Percentiles rank a stretch among this genome's conserved stretches.
phyloP scores from a whole-genome alignment of 2,329 filamentous ascomycete species.

The Zasmidium angulare region DNA sequence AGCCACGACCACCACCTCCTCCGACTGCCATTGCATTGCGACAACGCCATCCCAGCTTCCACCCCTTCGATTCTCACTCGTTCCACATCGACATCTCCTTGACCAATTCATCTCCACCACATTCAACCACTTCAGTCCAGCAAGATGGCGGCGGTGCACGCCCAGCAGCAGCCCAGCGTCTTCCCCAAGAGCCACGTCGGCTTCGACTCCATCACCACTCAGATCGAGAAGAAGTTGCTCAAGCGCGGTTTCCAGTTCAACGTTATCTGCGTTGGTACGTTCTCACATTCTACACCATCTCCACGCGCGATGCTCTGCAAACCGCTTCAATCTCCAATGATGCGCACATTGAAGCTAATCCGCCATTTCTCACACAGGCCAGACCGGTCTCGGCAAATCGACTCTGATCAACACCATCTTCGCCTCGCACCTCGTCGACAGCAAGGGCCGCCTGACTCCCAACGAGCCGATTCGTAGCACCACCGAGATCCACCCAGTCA shows the following conservation, averaged over 20 bases:
- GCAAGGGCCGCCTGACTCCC: constrained; percentile 89
- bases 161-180: constrained; percentile 55
- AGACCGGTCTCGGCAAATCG: constrained; percentile 97
- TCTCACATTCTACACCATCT: constrained; percentile 1
- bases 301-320: constrained; percentile 2
- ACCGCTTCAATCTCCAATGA: constrained; percentile 3
- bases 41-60: not conserved
- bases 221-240: constrained; percentile 99
- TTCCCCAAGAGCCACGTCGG: constrained; percentile 98
- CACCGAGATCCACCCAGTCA: constrained; percentile 96
- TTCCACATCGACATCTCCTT: constrained; percentile 5
- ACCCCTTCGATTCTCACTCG: constrained; percentile 9
- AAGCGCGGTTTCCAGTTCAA: constrained; percentile 99
- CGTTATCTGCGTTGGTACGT: constrained; percentile 97
- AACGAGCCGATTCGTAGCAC: constrained; percentile 93
- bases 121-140: constrained; percentile 7
- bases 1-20: constrained; percentile 1
- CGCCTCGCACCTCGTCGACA: constrained; percentile 97
- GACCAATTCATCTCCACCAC: not conserved
- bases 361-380: constrained; percentile 59
- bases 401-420: constrained; percentile 99
- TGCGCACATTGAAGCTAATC: not conserved
- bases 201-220: constrained; percentile 99
- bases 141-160: constrained; percentile 45
- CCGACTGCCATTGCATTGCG: constrained; percentile 8